A percentile compares a stretch with the other conserved stretches of the same genome.
phyloP scores from a whole-genome alignment of 257 asterid species.

The Rubia yunnanensis region DNA sequence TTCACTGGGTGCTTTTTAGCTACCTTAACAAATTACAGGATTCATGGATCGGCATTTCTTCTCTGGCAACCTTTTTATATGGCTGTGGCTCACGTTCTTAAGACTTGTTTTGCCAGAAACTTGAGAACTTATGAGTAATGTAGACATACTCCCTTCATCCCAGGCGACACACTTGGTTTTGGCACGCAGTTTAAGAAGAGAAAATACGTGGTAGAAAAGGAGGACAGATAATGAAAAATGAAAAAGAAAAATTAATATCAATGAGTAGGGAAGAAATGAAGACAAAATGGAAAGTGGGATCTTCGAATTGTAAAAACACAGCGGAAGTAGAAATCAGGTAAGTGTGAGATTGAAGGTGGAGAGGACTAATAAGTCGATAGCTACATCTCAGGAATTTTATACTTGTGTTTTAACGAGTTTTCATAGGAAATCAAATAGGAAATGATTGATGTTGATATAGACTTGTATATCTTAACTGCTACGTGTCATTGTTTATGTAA shows the following conservation, averaged over 20 bases:
- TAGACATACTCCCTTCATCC: background rate
- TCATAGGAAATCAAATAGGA: background rate
- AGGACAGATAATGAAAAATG: background rate
- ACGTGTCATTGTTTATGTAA: background rate
- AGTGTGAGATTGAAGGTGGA: too few species aligned
- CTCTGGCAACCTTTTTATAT: background rate
- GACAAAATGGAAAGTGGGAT: too few species aligned
- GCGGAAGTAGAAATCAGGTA: too few species aligned
- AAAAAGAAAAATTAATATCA: background rate
- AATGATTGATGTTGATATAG: background rate
- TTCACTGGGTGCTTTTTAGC: background rate
- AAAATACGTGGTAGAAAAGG: background rate
- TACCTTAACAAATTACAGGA: background rate
- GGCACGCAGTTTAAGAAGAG: background rate
- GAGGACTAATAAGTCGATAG: too few species aligned
- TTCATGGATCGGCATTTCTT: background rate
- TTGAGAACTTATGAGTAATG: background rate
- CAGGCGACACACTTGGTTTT: background rate
- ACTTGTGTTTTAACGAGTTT: background rate
- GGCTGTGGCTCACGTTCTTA: background rate
- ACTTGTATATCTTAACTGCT: background rate
- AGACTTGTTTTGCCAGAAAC: background rate
- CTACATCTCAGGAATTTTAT: background rate
- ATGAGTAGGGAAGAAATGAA: too few species aligned
- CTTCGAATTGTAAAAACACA: too few species aligned